Conservation (phyloP, 1,139 yeast species). For the Geotrichum carabidarum region DNA sequence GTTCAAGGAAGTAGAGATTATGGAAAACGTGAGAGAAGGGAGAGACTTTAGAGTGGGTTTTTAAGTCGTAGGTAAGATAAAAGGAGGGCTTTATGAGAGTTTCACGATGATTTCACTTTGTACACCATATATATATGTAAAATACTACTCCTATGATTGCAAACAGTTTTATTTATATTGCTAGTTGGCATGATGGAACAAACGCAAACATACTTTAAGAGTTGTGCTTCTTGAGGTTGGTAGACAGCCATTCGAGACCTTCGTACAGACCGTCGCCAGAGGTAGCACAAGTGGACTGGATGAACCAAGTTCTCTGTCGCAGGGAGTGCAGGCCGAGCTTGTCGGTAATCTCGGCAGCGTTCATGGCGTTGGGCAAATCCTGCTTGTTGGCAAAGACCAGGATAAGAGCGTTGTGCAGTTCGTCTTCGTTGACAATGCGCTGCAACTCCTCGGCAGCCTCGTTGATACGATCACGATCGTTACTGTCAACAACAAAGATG, state of each 20-base stretch:
- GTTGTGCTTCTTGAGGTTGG: conserved; percentile 67
- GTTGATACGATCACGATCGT: conserved; percentile 64
- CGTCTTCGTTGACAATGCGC: conserved; percentile 73
- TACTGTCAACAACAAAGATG: conserved; percentile 83
- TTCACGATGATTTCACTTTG: too few species aligned
- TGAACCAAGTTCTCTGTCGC: conserved; percentile 87
- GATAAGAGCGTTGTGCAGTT: conserved; percentile 70
- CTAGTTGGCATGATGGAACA: background rate
- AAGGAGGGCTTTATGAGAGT: too few species aligned
- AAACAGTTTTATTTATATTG: background rate
- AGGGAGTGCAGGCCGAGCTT: conserved; percentile 76
- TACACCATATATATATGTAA: too few species aligned
- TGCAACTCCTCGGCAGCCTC: conserved; percentile 75
- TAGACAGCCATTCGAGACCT: conserved; percentile 82
- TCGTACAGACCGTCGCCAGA: conserved; percentile 89
- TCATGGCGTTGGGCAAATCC: conserved; percentile 83
- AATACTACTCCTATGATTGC: too few species aligned
- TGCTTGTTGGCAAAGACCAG: conserved; percentile 89
- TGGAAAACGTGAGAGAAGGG: too few species aligned
- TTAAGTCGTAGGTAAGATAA: too few species aligned
- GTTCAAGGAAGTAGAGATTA: too few species aligned
- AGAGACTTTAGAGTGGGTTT: too few species aligned
- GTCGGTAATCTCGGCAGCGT: conserved; percentile 84
- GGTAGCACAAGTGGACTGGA: conserved; percentile 83
- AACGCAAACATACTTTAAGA: background rate